Conservation (phyloP, 192 early-diverging fungal species). For the Coemansia sp. region DNA sequence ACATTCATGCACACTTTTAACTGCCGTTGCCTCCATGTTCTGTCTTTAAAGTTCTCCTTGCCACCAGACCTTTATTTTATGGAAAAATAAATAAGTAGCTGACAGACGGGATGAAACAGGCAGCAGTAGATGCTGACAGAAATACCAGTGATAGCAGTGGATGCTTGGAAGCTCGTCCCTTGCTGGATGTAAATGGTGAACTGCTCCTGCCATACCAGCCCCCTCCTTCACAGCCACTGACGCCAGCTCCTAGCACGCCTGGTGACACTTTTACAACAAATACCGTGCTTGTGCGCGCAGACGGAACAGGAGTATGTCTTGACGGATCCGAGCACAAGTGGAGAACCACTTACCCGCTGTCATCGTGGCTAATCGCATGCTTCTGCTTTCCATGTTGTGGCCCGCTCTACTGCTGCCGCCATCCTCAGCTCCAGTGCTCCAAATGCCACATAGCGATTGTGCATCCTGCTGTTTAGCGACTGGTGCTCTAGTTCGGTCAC, state of each 20-base stretch:
- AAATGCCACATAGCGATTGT: slow-evolving; percentile 31
- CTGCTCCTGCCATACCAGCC: slow-evolving; percentile 2
- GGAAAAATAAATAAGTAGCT: background rate
- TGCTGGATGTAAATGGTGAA: slow-evolving; percentile 3
- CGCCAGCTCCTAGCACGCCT: background rate
- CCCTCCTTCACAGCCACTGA: slow-evolving; percentile 3
- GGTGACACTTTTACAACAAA: slow-evolving; percentile 1
- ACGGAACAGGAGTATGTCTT: slow-evolving; percentile 35
- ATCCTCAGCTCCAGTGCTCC: slow-evolving; percentile 27
- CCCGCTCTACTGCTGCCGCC: slow-evolving; percentile 28
- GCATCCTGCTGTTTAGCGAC: slow-evolving; percentile 8
- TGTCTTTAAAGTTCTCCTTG: background rate
- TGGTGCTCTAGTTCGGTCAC: background rate
- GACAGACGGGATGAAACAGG: background rate
- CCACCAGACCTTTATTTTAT: background rate
- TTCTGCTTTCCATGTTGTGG: slow-evolving; percentile 32
- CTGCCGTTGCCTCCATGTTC: background rate
- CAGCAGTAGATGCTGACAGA: background rate
- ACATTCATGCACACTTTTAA: background rate
- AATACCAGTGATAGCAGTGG: background rate
- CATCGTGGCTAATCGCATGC: slow-evolving; percentile 20
- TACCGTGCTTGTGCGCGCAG: slow-evolving; percentile 33
- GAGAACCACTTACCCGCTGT: slow-evolving; percentile 22
- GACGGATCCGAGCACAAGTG: slow-evolving; percentile 26
- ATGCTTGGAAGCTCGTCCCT: slow-evolving; percentile 2